phyloP scores from a whole-genome alignment of 2,329 filamentous ascomycete genomes.

The Fusarium subtropicale region DNA sequence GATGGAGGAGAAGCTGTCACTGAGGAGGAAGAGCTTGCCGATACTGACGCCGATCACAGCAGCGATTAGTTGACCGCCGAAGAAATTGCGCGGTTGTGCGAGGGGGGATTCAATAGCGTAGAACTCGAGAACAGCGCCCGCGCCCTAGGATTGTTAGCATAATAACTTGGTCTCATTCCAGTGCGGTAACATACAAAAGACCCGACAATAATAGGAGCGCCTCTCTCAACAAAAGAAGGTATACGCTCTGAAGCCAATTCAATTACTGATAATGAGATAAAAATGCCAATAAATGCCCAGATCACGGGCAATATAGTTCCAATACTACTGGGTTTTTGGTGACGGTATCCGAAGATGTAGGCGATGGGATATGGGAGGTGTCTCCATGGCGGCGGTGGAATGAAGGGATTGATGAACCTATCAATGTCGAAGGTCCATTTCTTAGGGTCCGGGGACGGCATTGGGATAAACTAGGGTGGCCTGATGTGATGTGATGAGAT shows the following conservation, averaged over 20 bases:
- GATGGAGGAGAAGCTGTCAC: conserved; percentile 60
- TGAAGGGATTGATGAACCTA: conserved; percentile 74
- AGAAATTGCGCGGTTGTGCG: conserved; percentile 76
- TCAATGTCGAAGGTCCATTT: conserved; percentile 79
- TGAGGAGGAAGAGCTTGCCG: conserved; percentile 72
- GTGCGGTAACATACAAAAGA: conserved; percentile 70
- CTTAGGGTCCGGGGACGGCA: conserved; percentile 35
- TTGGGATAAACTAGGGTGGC: not conserved
- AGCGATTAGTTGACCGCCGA: conserved; percentile 75
- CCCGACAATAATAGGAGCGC: conserved; percentile 71
- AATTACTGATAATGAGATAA: conserved; percentile 70
- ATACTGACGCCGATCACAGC: conserved; percentile 70
- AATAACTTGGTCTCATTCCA: not conserved
- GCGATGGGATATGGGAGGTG: conserved; percentile 74
- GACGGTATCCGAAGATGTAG: conserved; percentile 75
- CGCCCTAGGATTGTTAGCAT: conserved; percentile 63
- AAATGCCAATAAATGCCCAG: conserved; percentile 75
- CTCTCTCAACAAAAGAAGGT: conserved; percentile 62
- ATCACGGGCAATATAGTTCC: conserved; percentile 70
- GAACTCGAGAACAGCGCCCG: conserved; percentile 80
- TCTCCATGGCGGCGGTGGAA: conserved; percentile 74
- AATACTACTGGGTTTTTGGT: conserved; percentile 51
- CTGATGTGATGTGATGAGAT: not conserved
- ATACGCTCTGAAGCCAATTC: conserved; percentile 67
- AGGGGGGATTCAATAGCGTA: conserved; percentile 78